Conservation (phyloP, 176 grass and related monocot genomes). For the Olyra latifolia region DNA sequence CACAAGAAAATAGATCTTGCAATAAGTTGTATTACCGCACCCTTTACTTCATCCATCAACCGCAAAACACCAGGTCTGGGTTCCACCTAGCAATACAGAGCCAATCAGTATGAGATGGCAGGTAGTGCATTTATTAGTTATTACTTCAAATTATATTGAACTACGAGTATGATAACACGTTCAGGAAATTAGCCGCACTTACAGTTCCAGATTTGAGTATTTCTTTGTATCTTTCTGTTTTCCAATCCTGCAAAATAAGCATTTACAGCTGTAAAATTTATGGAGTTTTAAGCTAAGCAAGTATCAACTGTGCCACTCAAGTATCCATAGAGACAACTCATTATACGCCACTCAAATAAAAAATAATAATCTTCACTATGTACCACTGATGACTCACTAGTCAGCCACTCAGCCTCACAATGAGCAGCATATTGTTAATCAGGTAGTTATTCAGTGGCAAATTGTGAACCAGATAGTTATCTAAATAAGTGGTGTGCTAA, state of each 20-base stretch:
- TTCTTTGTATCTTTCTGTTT: slow-evolving; percentile 96
- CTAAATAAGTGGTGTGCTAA: background rate
- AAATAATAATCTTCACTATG: too few relatives aligned
- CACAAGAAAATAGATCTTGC: background rate
- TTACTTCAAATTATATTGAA: background rate
- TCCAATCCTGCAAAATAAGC: slow-evolving; percentile 79
- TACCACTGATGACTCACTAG: too few relatives aligned
- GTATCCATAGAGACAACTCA: too few relatives aligned
- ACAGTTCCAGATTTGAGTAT: slow-evolving; percentile 95
- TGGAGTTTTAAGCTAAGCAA: background rate
- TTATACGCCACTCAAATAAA: too few relatives aligned
- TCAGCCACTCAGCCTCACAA: too few relatives aligned
- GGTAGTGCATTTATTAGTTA: background rate
- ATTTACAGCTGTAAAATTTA: background rate
- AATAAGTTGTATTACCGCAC: slow-evolving; percentile 78
- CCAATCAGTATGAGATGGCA: background rate
- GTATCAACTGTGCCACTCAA: background rate
- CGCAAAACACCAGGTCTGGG: slow-evolving; percentile 80
- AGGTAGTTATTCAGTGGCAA: too few relatives aligned
- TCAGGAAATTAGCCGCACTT: slow-evolving; percentile 35
- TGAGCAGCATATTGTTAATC: too few relatives aligned
- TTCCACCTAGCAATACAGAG: slow-evolving; percentile 59
- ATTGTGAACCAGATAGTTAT: too few relatives aligned
- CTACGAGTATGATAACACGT: background rate
- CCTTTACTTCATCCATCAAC: slow-evolving; percentile 94